Percentiles rank a stretch among this genome's conserved stretches.
Conservation (phyloP, 768 basidiomycete species). For the Rhodotorula babjevae region DNA sequence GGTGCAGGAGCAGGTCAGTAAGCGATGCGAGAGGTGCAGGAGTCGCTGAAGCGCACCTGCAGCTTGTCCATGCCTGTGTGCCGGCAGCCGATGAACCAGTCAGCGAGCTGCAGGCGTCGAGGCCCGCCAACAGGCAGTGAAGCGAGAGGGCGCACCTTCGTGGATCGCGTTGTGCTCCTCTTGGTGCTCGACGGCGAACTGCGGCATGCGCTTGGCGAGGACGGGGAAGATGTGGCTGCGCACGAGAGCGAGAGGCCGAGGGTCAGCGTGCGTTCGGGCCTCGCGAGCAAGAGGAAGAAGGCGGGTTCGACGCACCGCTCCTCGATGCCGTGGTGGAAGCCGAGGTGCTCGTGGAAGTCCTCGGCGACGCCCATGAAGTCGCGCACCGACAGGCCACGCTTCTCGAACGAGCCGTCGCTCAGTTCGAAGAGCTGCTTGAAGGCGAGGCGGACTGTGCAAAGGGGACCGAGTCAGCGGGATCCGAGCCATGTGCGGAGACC, state of each 20-base stretch:
- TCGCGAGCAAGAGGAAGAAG: no score
- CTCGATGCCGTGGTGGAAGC: conserved; percentile 23
- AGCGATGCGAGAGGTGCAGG: background rate
- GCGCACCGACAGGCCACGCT: conserved; percentile 44
- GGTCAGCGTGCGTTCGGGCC: no score
- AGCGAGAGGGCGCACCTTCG: conserved; percentile 41
- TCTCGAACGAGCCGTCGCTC: conserved; percentile 80
- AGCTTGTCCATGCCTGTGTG: conserved; percentile 22
- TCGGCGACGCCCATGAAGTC: conserved; percentile 24
- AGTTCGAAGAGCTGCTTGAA: conserved; percentile 62
- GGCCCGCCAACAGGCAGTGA: no score
- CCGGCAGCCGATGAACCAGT: background rate
- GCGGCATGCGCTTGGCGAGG: conserved; percentile 47
- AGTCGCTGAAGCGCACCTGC: background rate
- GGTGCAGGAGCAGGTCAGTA: background rate
- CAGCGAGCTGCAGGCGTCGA: no score
- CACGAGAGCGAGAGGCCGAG: no score
- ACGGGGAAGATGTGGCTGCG: conserved; percentile 46
- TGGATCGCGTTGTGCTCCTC: conserved; percentile 47
- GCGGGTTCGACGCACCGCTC: conserved; percentile 36
- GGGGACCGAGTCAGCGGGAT: no score
- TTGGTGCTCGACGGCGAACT: conserved; percentile 47
- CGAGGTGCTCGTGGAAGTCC: conserved; percentile 18
- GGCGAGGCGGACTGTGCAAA: conserved; percentile 3
- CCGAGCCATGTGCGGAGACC: no score